Percentiles rank a stretch among this genome's conserved stretches.
These are phyloP conservation scores for Hygrophila difformis DNA, from an alignment of 257 asterid species.

Conservation along the genomic window DNA sequence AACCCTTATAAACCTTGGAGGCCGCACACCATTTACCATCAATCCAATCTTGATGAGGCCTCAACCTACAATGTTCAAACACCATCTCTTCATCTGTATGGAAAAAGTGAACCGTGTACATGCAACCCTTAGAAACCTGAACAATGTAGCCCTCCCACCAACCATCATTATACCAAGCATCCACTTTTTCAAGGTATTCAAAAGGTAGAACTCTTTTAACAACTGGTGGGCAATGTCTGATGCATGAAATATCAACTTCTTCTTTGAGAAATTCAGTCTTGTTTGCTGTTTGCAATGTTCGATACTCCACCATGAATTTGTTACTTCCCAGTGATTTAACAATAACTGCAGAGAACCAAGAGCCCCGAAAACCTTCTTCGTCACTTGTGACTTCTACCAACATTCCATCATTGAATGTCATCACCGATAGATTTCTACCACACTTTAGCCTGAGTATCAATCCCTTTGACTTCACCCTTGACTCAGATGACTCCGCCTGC, in stretches of 20 bases:
- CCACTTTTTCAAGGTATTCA: constrained; percentile 31
- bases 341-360: constrained; percentile 40
- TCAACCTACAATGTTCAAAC: constrained; percentile 28
- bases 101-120: constrained; percentile 26
- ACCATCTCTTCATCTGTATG: constrained; percentile 21
- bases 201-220: constrained; percentile 25
- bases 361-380: constrained; percentile 24
- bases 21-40: constrained; percentile 34
- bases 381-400: constrained; percentile 41
- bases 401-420: constrained; percentile 30
- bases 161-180: constrained; percentile 45
- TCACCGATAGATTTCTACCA: constrained; percentile 9
- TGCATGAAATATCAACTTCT: constrained; percentile 32
- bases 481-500: constrained; percentile 27
- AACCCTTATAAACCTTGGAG: constrained; percentile 22
- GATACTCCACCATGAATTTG: constrained; percentile 40
- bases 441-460: constrained; percentile 33
- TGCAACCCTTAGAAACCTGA: constrained; percentile 20
- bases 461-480: constrained; percentile 22
- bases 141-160: constrained; percentile 49
- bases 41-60: constrained; percentile 54
- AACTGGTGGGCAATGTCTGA: constrained; percentile 34
- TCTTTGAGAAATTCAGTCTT: constrained; percentile 31
- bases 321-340: constrained; percentile 19
- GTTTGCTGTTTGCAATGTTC: constrained; percentile 21